phyloP scores from a whole-genome alignment of 2,329 filamentous ascomycete genomes.

The Achaetomium macrosporum region DNA sequence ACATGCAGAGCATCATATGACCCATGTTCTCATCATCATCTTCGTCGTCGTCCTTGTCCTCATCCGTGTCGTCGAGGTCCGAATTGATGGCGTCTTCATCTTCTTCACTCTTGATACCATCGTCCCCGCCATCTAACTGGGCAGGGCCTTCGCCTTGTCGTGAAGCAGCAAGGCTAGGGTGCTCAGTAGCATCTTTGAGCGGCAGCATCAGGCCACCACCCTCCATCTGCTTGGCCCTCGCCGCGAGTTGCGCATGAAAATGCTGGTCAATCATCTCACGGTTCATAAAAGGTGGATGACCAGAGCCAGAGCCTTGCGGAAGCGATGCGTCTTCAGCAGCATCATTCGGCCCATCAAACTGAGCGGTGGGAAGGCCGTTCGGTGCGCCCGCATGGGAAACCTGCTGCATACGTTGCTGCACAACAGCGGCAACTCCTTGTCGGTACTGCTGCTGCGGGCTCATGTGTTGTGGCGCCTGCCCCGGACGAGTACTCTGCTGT shows the following conservation, averaged over 20 bases:
- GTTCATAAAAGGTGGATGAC: slow-evolving; percentile 48
- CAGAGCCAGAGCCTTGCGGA: slow-evolving; percentile 46
- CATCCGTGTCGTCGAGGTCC: slow-evolving; percentile 91
- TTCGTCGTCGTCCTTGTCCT: slow-evolving; percentile 75
- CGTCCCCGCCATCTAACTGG: slow-evolving; percentile 57
- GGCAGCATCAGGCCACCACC: slow-evolving; percentile 72
- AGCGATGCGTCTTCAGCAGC: slow-evolving; percentile 56
- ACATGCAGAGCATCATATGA: slow-evolving; percentile 97
- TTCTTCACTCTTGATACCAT: slow-evolving; percentile 50
- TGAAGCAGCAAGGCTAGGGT: slow-evolving; percentile 28
- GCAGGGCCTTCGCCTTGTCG: slow-evolving; percentile 27
- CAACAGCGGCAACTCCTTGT: slow-evolving; percentile 30
- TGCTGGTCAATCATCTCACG: slow-evolving; percentile 61
- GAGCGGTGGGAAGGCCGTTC: slow-evolving; percentile 40
- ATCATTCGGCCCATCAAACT: slow-evolving; percentile 71
- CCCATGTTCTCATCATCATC: slow-evolving; percentile 79
- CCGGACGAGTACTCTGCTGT: slow-evolving; percentile 18
- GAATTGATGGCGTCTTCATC: slow-evolving; percentile 98
- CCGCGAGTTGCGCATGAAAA: slow-evolving; percentile 62
- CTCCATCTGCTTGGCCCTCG: slow-evolving; percentile 62
- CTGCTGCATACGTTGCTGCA: slow-evolving; percentile 31
- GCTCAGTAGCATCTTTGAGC: slow-evolving; percentile 49
- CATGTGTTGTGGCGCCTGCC: slow-evolving; percentile 28
- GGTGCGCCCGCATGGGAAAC: slow-evolving; percentile 34
- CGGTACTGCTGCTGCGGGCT: slow-evolving; percentile 31